Evolutionary conservation across 169 alveolate genomes (phyloP).

Genomic region (Plasmodium coatneyi): DNA sequence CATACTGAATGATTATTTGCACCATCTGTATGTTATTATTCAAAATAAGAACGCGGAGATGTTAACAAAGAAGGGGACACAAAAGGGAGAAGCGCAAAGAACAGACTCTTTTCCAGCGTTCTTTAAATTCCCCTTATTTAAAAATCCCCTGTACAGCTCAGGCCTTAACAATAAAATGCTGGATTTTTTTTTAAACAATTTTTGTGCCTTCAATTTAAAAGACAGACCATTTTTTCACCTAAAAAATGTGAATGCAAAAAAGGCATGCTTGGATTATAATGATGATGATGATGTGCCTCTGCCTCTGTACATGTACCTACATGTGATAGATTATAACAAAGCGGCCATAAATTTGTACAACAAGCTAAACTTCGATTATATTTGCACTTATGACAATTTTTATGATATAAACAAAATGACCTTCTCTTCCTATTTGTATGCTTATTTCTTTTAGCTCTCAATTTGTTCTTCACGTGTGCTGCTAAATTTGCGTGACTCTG

Average conservation of each 20-base stretch:
- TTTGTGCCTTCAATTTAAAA: conserved; percentile 54
- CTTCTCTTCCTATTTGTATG: conserved; percentile 60
- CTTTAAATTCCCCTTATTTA: conserved; percentile 1
- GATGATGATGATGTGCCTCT: conserved; percentile 3
- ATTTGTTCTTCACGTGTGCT: not conserved
- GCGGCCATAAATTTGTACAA: conserved; percentile 71
- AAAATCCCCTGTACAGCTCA: not conserved
- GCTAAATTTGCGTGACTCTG: not conserved
- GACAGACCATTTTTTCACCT: conserved; percentile 26
- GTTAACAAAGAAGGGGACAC: not conserved
- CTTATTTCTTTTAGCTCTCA: conserved; percentile 47
- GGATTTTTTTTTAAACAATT: conserved; percentile 39
- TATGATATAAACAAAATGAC: conserved; percentile 57
- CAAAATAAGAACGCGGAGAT: conserved; percentile 17
- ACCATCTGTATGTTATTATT: conserved; percentile 39
- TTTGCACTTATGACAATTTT: conserved; percentile 65
- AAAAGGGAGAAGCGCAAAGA: not conserved
- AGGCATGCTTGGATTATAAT: not conserved
- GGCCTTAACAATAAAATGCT: conserved; percentile 24
- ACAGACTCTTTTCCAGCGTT: not conserved
- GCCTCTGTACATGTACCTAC: conserved; percentile 55
- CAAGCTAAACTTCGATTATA: conserved; percentile 56
- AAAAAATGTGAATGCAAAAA: not conserved
- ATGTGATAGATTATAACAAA: conserved; percentile 68
- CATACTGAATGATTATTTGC: conserved; percentile 43